Conservation (phyloP, 139 green algal species). For the Microglena sp. region DNA sequence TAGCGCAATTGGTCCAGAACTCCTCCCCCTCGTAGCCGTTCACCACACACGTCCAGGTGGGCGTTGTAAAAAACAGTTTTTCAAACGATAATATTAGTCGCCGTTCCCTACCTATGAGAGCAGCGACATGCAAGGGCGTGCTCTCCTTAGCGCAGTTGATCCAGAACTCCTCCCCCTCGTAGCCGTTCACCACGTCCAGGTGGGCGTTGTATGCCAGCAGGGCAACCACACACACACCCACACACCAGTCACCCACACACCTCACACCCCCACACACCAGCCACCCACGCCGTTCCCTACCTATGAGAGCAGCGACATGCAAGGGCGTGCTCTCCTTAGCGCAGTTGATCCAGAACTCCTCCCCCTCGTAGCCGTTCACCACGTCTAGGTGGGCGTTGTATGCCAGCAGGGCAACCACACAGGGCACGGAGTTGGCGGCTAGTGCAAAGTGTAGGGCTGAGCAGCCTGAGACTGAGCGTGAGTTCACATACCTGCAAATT, state of each 20-base stretch:
- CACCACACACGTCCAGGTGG: constrained; percentile 4
- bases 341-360: constrained; percentile 29
- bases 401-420: constrained; percentile 8
- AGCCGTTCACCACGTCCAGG: constrained; percentile 15
- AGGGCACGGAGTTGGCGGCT: constrained; percentile 7
- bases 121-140: constrained; percentile 31
- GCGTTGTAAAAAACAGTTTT: constrained; percentile 18
- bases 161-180: constrained; percentile 19
- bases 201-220: constrained; percentile 17
- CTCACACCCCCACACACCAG: no score
- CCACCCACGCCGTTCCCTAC: neutral
- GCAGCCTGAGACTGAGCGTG: constrained; percentile 15
- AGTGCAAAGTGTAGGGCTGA: constrained; percentile 34
- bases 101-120: no score
- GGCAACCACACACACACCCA: no score
- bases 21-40: constrained; percentile 20
- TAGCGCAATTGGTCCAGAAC: constrained; percentile 21
- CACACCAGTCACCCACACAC: no score
- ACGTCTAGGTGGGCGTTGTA: constrained; percentile 12
- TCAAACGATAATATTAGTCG: no score
- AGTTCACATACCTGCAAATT: constrained; percentile 19
- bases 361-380: constrained; percentile 14
- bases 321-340: constrained; percentile 17
- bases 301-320: constrained; percentile 22
- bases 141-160: constrained; percentile 16